Percentiles rank a stretch among this genome's conserved stretches.
phyloP scores from a whole-genome alignment of 2,329 filamentous ascomycete species.

The Aspergillus quadricinctus region DNA sequence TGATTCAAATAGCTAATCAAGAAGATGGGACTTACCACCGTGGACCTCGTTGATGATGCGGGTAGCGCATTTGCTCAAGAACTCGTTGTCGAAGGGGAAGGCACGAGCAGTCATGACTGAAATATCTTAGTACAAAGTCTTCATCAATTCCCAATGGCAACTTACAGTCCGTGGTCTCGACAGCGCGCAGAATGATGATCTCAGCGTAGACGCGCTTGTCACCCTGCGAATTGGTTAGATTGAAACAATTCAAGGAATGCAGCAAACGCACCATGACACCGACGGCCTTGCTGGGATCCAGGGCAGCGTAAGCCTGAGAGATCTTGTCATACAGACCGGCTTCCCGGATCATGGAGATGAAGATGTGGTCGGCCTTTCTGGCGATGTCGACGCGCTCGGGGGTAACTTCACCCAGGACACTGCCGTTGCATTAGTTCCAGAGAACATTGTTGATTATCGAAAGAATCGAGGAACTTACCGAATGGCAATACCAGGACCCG shows the following conservation, averaged over 20 bases:
- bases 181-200: constrained; percentile 59
- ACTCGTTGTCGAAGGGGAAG: constrained; percentile 61
- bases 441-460: background rate
- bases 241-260: constrained; percentile 54
- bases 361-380: constrained; percentile 43
- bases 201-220: constrained; percentile 65
- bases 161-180: constrained; percentile 55
- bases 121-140: background rate
- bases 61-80: constrained; percentile 61
- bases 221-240: constrained; percentile 35
- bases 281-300: constrained; percentile 62
- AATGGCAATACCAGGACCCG: constrained; percentile 70
- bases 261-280: constrained; percentile 55
- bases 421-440: background rate
- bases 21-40: constrained; percentile 51
- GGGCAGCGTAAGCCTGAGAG: constrained; percentile 65
- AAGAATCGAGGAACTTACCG: constrained; percentile 31
- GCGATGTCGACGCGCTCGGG: constrained; percentile 73
- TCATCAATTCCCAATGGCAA: background rate
- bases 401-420: constrained; percentile 78
- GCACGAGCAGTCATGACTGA: constrained; percentile 67
- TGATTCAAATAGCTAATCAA: constrained; percentile 4
- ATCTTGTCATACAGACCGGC: constrained; percentile 54
- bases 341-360: constrained; percentile 43
- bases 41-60: constrained; percentile 73